A percentile compares a stretch with the other conserved stretches of the same genome.
phyloP scores from a whole-genome alignment of 1,284 basidiomycete species.

The Pyrrhoderma lamaoense region DNA sequence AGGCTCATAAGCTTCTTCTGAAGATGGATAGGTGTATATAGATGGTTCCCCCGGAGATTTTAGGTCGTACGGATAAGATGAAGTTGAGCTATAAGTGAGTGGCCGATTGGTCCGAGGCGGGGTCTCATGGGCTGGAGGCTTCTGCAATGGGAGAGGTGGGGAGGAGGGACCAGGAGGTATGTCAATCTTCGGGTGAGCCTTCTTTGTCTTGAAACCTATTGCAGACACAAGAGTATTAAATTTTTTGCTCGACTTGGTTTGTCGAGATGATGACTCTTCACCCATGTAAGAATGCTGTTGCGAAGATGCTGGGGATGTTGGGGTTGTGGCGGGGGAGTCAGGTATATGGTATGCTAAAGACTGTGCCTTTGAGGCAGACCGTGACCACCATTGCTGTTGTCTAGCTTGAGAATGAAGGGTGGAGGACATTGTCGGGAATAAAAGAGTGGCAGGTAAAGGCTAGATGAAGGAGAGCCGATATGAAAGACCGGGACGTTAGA shows the following conservation, averaged over 20 bases:
- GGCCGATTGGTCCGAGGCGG: constrained; percentile 22
- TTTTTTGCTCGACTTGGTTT: constrained; percentile 33
- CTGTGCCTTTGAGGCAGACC: constrained; percentile 24
- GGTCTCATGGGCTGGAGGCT: constrained; percentile 29
- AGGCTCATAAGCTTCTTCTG: constrained; percentile 15
- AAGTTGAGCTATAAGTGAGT: constrained; percentile 23
- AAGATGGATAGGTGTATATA: constrained; percentile 17
- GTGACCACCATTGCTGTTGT: constrained; percentile 20
- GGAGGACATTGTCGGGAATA: constrained; percentile 15
- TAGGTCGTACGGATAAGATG: constrained; percentile 29
- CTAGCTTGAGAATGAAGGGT: constrained; percentile 12
- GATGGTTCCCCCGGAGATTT: constrained; percentile 16
- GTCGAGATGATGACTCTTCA: constrained; percentile 26
- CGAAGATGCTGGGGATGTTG: constrained; percentile 3
- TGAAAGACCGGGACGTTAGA: background rate
- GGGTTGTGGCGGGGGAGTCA: constrained; percentile 26
- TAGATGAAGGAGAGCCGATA: background rate
- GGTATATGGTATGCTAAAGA: constrained; percentile 25
- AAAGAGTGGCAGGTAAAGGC: background rate
- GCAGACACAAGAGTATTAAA: constrained; percentile 50
- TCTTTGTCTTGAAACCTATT: constrained; percentile 58
- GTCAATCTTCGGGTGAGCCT: constrained; percentile 37
- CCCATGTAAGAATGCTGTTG: constrained; percentile 21
- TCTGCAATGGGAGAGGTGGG: constrained; percentile 30
- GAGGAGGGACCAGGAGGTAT: constrained; percentile 23